These are phyloP conservation scores for Sarocladiaceae sp. DNA, from an alignment of 2,329 filamentous ascomycete genomes.

Conservation along the genomic window DNA sequence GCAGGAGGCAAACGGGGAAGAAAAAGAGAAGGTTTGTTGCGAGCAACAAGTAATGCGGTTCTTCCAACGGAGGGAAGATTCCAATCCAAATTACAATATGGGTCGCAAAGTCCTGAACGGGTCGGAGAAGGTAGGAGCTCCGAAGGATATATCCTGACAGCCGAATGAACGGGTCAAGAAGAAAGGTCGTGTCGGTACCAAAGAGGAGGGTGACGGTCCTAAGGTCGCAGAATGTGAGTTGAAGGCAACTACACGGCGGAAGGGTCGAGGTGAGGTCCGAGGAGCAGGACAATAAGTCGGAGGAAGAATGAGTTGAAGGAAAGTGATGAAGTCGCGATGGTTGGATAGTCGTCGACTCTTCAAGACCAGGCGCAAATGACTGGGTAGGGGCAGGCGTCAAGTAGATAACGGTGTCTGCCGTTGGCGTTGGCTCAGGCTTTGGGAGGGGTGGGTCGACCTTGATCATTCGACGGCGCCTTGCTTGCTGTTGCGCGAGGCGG, in stretches of 20 bases:
- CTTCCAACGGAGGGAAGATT: neutral
- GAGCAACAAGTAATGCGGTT: constrained; percentile 3
- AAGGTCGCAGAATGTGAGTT: neutral
- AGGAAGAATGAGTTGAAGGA: constrained; percentile 27
- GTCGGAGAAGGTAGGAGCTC: constrained; percentile 3
- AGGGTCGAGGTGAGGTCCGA: neutral
- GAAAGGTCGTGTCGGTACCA: constrained; percentile 10
- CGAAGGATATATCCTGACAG: constrained; percentile 25
- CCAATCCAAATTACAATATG: constrained; percentile 7
- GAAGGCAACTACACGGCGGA: neutral
- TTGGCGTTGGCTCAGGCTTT: constrained; percentile 8
- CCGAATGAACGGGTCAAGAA: constrained; percentile 47
- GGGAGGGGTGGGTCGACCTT: neutral
- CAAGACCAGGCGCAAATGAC: neutral
- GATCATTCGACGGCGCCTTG: constrained; percentile 8
- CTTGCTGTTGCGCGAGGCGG: constrained; percentile 13
- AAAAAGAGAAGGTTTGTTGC: neutral
- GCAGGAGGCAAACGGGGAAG: neutral
- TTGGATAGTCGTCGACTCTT: constrained; percentile 10
- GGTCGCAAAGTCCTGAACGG: constrained; percentile 9
- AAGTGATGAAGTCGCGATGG: constrained; percentile 27
- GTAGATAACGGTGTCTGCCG: constrained; percentile 16
- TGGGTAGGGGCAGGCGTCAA: constrained; percentile 16
- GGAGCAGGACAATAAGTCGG: neutral
- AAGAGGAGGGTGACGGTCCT: neutral